Evolutionary conservation across 805 yeast species (phyloP).

Genomic region (Kazachstania africana): DNA sequence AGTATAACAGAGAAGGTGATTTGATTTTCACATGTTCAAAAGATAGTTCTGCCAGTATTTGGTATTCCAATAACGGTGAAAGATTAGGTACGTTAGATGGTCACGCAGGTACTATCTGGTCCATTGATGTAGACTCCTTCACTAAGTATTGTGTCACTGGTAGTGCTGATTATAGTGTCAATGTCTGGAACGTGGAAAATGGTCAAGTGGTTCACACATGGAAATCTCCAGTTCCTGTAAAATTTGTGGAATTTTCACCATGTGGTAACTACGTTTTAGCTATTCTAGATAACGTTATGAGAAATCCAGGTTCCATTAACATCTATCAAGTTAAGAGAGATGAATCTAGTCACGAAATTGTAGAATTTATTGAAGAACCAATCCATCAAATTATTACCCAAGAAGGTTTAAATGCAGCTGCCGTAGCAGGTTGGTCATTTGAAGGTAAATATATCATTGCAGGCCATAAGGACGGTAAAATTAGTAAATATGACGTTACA

Average conservation of each 20-base stretch:
- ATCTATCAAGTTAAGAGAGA: conserved; percentile 51
- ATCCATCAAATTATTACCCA: conserved; percentile 46
- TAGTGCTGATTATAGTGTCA: conserved; percentile 77
- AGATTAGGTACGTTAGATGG: conserved; percentile 85
- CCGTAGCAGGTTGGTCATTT: conserved; percentile 82
- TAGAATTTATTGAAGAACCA: conserved; percentile 40
- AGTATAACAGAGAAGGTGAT: conserved; percentile 93
- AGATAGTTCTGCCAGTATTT: conserved; percentile 79
- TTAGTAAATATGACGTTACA: conserved; percentile 57
- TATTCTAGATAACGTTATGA: conserved; percentile 88
- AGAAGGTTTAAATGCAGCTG: conserved; percentile 49
- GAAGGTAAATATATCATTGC: conserved; percentile 64
- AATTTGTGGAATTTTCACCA: conserved; percentile 78
- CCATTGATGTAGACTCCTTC: conserved; percentile 71
- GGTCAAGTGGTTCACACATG: conserved; percentile 70
- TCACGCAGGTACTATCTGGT: conserved; percentile 91
- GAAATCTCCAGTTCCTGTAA: conserved; percentile 74
- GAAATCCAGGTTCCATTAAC: conserved; percentile 64
- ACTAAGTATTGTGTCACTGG: conserved; percentile 74
- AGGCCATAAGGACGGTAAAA: conserved; percentile 79
- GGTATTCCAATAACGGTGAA: conserved; percentile 95
- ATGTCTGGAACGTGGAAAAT: conserved; percentile 70
- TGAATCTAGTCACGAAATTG: conserved; percentile 12
- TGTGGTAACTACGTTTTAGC: conserved; percentile 57
- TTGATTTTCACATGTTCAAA: conserved; percentile 83